Conservation (phyloP, 805 yeast genomes). For the Myxozyma mucilagina region DNA sequence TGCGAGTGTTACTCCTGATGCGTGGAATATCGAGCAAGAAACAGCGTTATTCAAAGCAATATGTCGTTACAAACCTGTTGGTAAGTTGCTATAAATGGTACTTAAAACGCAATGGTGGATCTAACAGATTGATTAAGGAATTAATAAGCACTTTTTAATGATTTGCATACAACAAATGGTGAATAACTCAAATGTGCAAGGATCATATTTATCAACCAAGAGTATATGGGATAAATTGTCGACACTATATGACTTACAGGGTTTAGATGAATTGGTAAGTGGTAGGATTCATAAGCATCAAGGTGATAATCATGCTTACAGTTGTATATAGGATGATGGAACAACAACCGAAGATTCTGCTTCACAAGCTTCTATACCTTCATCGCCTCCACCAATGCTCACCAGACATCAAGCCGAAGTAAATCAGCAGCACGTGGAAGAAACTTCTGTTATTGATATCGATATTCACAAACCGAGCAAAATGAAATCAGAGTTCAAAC, state of each 20-base stretch:
- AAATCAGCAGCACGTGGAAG: constrained; percentile 5
- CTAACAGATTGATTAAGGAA: constrained; percentile 10
- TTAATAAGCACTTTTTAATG: constrained; percentile 44
- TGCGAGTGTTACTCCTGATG: constrained; percentile 17
- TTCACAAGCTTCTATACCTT: constrained; percentile 6
- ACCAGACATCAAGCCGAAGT: constrained; percentile 13
- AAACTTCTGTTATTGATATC: neutral
- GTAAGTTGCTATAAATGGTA: constrained; percentile 40
- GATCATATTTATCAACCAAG: constrained; percentile 43
- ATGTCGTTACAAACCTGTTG: constrained; percentile 70
- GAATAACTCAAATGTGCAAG: constrained; percentile 32
- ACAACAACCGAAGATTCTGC: constrained; percentile 15
- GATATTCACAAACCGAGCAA: neutral
- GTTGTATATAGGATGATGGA: constrained; percentile 31
- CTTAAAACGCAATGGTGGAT: neutral
- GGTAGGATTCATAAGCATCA: constrained; percentile 28
- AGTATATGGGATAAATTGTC: constrained; percentile 62
- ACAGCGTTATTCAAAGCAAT: constrained; percentile 59
- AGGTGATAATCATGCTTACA: neutral
- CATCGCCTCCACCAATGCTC: constrained; percentile 8
- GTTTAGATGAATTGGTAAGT: constrained; percentile 54
- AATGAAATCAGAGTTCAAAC: constrained; percentile 40
- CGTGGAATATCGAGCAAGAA: constrained; percentile 65
- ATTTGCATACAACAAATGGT: constrained; percentile 38
- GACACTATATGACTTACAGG: constrained; percentile 56